Percentiles rank a stretch among this genome's conserved stretches.
These are phyloP conservation scores for Hevea brasiliensis DNA, from an alignment of 345 rosid species.

Conservation along the genomic window DNA sequence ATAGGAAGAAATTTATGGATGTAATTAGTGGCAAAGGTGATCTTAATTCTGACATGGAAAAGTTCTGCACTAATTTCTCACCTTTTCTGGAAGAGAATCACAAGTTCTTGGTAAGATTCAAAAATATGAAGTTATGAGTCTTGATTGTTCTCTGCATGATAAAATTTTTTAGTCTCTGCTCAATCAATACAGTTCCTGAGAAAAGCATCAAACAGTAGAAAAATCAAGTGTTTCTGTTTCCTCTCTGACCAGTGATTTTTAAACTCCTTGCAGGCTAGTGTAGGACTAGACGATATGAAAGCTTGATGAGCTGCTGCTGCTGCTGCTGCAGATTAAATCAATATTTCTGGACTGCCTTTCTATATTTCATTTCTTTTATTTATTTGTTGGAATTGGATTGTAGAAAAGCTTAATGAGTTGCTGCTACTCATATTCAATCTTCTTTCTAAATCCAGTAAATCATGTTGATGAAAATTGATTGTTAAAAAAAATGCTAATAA, in stretches of 20 bases:
- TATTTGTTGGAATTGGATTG: background rate
- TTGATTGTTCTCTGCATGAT: too few species aligned
- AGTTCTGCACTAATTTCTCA: constrained; percentile 20
- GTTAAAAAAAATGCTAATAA: too few species aligned
- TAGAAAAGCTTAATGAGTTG: background rate
- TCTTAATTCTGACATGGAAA: constrained; percentile 17
- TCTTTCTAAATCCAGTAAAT: too few species aligned
- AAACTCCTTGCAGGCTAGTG: constrained; percentile 22
- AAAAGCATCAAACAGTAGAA: too few species aligned
- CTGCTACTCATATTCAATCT: too few species aligned
- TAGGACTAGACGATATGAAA: constrained; percentile 28
- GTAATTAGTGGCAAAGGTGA: constrained; percentile 14
- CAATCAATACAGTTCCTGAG: too few species aligned
- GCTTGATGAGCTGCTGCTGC: constrained; percentile 2
- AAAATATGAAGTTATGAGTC: background rate
- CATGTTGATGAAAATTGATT: too few species aligned
- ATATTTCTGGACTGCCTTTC: too few species aligned
- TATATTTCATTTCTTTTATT: too few species aligned
- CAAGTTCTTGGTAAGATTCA: constrained; percentile 20
- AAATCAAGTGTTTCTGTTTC: too few species aligned
- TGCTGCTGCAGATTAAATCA: too few species aligned
- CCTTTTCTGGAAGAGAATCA: constrained; percentile 30
- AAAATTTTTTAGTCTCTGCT: too few species aligned
- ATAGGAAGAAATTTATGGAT: constrained; percentile 30
- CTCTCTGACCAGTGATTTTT: background rate